Conservation (phyloP, 441 rosid species). For the Flueggea neowawraea region DNA sequence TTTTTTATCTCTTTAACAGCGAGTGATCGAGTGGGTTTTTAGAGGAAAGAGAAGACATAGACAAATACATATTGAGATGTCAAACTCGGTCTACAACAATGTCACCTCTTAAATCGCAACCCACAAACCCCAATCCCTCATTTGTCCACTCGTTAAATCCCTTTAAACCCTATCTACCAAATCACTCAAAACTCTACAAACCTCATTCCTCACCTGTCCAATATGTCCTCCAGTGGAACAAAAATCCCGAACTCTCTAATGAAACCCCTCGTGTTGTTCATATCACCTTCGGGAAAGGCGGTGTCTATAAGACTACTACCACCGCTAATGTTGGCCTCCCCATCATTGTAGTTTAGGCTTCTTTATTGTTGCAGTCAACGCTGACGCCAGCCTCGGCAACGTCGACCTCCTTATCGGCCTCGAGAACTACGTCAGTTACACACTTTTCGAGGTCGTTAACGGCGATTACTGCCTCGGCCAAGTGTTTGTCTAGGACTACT, state of each 20-base stretch:
- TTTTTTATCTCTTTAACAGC: too few species aligned
- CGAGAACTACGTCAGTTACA: conserved; percentile 90
- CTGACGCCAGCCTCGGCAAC: conserved; percentile 90
- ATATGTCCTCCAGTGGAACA: conserved; percentile 81
- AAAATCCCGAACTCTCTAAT: conserved; percentile 89
- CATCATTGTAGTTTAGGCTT: conserved; percentile 82
- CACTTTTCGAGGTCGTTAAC: conserved; percentile 81
- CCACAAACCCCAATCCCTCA: conserved; percentile 27
- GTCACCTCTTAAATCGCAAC: conserved; percentile 37
- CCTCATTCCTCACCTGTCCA: conserved; percentile 17
- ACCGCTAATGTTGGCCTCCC: conserved; percentile 94
- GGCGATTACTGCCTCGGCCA: conserved; percentile 94
- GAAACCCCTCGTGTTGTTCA: conserved; percentile 94
- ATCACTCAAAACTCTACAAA: conserved; percentile 22
- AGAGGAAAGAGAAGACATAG: too few species aligned
- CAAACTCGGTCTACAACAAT: conserved; percentile 24
- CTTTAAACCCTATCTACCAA: conserved; percentile 22
- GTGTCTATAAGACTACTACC: conserved; percentile 93
- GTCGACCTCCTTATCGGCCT: conserved; percentile 92
- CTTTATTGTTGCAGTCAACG: conserved; percentile 85
- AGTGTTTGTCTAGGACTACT: conserved; percentile 85
- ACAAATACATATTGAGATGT: too few species aligned
- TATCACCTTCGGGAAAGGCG: conserved; percentile 95
- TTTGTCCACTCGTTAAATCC: conserved; percentile 26
- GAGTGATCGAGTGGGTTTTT: too few species aligned